A percentile compares a stretch with the other conserved stretches of the same genome.
Conservation (phyloP, 768 basidiomycete genomes). For the Boletales sp. region DNA sequence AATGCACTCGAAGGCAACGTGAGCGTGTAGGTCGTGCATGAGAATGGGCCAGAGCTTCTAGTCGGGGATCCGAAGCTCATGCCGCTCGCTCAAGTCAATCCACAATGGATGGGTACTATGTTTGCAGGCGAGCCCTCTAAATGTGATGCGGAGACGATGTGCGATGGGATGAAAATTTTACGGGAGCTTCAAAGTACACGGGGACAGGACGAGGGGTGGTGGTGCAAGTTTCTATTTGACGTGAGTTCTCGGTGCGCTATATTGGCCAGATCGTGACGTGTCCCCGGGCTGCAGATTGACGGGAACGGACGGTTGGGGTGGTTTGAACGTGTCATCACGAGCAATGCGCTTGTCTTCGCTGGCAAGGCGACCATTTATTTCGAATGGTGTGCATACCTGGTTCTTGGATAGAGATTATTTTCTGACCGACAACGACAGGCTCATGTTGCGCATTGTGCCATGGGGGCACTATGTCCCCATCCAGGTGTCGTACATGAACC, state of each 20-base stretch:
- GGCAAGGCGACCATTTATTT: slow-evolving; percentile 71
- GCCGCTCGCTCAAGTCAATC: slow-evolving; percentile 42
- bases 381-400: slow-evolving; percentile 51
- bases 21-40: slow-evolving; percentile 31
- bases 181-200: slow-evolving; percentile 52
- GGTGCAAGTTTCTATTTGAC: slow-evolving; percentile 60
- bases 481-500: slow-evolving; percentile 59
- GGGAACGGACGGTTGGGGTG: slow-evolving; percentile 68
- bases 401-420: too few species aligned
- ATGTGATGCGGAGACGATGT: slow-evolving; percentile 36
- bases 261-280: too few species aligned
- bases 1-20: slow-evolving; percentile 40
- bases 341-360: slow-evolving; percentile 62
- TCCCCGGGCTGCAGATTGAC: slow-evolving; percentile 36
- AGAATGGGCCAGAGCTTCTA: slow-evolving; percentile 19
- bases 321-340: slow-evolving; percentile 61
- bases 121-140: slow-evolving; percentile 44
- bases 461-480: slow-evolving; percentile 79
- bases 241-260: slow-evolving; percentile 29
- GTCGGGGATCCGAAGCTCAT: slow-evolving; percentile 35
- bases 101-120: slow-evolving; percentile 59
- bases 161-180: slow-evolving; percentile 39
- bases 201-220: slow-evolving; percentile 45
- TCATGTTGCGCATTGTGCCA: slow-evolving; percentile 52
- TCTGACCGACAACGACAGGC: slow-evolving; percentile 35